Base-by-base conservation (phyloP, 176 grass and related monocot genomes). In the Avena eriantha region DNA sequence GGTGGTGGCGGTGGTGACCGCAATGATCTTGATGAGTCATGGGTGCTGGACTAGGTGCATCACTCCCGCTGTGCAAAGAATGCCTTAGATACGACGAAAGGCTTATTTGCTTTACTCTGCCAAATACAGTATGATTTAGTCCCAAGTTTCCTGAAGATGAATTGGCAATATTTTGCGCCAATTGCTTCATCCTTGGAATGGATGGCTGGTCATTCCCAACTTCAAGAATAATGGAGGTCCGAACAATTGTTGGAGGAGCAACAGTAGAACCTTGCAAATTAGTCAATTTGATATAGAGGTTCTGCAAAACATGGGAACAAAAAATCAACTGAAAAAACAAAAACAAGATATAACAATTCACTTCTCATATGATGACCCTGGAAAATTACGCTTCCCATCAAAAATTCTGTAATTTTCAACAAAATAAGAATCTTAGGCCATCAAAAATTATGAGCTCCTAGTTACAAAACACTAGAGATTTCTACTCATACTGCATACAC, bases 81-180 rank as follows among this genome's bases (percentile, higher is more conserved):
- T 95, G 88, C 29, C 47, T 89, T 78, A 98, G 91, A 89, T 92
- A 92, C 7, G 93, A 95, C 1, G 91, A 98, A 33, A 98, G 89
- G 54, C 84, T 94, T 77, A 92, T 87, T 88, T 94, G 93, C 80
- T 98, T 95, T 87, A 98, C 96, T 90, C 64, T 88, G 41, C 93
- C 96, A 89, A 98, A 98, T 68, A 95, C 80, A 55, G 88, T 95
- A 49, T 95, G 86, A 68, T 98, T 98, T 41, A 98, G 59, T 74
- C 96, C 91, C 34, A 98, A 81, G 69, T 98, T 98, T 83, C 73
- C 90, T 76, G 86, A 93, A 83, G 96, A 98, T 34, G 96, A 98
- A 92, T 92, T 92, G 68, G 83, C 46, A 77, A 95, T 93, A 36
- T 82, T 94, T 75, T 95, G 83, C 33, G 93, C 93, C 86, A 98